Base-by-base conservation (phyloP, 139 green algal genomes). In the Closterium sp. region DNA sequence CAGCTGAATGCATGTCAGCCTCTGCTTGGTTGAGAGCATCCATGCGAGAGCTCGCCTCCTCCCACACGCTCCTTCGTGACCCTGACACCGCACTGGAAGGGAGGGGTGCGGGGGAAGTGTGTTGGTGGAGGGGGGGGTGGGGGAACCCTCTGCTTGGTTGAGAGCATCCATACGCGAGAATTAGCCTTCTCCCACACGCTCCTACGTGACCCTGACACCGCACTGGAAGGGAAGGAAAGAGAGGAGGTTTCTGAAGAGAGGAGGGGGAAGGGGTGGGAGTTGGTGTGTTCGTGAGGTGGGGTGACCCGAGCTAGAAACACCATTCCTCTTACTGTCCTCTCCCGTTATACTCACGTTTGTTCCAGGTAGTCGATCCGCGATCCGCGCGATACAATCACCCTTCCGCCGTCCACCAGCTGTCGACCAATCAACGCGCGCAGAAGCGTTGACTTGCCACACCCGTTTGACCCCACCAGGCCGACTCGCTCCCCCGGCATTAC, bases 151-250 rank as follows among this genome's bases (percentile, higher is more conserved):
- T 38, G 32, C 32, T 38, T 38, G 38, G 38, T 79, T 79, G 19
- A 22, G 62, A 79, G 62, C 62, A 24, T 24, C 62, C 62, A 79
- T 79, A 6, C 62, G 62, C 62, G 62, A 79, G 27, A n/a, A n/a
- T 92, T 88, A 3, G 92, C 96, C 93, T 98, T 96, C 28, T 97
- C 93, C 88, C 92, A 96, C 28, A 97, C 95, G 6, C 95, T 97
- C 30, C 87, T 86, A 11, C 32, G 92, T 2, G 92, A 96, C 9
- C 96, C 96, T 31, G 90, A 95, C 38, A 97, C 95, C 0, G 95
- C 96, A 2, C 94, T 97, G 93, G 62, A 24, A 24, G 62, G 19
- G 62, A 79, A 27, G 62, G 17, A 21, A 70, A 70, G 50, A 21
- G 17, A 5, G 17, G 62, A 79, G 17, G 62, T n/a, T n/a, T n/a